Base-by-base conservation (phyloP, 306 rosid species). In the Castanea crenata region DNA sequence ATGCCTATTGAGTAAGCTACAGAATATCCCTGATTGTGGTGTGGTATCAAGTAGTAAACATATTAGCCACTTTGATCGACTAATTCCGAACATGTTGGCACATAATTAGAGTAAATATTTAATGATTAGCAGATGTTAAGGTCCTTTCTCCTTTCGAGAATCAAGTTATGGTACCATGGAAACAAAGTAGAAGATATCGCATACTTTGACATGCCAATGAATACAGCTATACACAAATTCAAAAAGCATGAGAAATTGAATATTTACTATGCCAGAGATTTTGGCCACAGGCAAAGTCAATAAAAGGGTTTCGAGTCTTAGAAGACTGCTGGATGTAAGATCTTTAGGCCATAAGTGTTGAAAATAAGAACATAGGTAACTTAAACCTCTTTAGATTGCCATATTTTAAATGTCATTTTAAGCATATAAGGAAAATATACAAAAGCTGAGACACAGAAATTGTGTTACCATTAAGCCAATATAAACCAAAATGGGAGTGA, bases 1-100 rank as follows among this genome's bases (percentile, higher is more conserved):
- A 94, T 94, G 75, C 98, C 94, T 52, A 89, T 69, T 13, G 98
- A 89, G 88, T 83, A 92, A 11, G 89, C 88, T 77, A 92, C 93
- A 19, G 82, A 83, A 34, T 84, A 94, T 15, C 80, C 84, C 98
- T 93, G 88, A 27, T 18, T 10, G 4, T 55, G 46, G 46, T 41
- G 46, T 77, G 80, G 52, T 55, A 52, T 72, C 44, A 51, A 71
- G 58, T 13, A 82, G 68, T 83, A 16, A n/a, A 20, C 11, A 21
- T 5, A 59, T 21, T 77, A 49, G 54, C 12, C 54, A 69, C 58
- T 55, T 54, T 6, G 23, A 59, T 59, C 6, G 6, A 6, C 25
- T 57, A 13, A 16, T 3, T 29, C n/a, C 16, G 2, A 63, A 63
- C 4, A 23, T 20, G 34, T 59, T 59, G 2, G 65, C 54, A 21